Conservation (phyloP, 2,329 filamentous ascomycete species). For the Didymella sp. region DNA sequence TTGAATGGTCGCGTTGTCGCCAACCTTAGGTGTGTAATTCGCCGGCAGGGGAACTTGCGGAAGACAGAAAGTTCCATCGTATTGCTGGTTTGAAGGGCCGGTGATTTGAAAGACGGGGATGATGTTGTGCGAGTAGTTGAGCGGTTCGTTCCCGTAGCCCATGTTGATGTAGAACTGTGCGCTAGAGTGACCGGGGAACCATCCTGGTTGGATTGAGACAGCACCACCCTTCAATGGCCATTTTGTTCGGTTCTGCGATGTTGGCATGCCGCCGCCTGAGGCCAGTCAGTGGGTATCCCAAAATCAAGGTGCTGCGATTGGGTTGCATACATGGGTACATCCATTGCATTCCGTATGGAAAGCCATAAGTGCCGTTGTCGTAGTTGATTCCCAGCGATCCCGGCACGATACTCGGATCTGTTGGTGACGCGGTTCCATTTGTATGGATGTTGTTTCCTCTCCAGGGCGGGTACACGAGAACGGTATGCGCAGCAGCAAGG, state of each 20-base stretch:
- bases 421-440: slow-evolving; percentile 65
- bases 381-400: slow-evolving; percentile 56
- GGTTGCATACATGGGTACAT: slow-evolving; percentile 82
- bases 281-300: slow-evolving; percentile 17
- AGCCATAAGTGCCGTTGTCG: slow-evolving; percentile 58
- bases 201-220: slow-evolving; percentile 89
- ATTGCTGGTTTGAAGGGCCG: slow-evolving; percentile 83
- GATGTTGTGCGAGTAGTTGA: slow-evolving; percentile 88
- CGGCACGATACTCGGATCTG: slow-evolving; percentile 44
- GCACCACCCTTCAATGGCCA: slow-evolving; percentile 91
- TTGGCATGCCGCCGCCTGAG: slow-evolving; percentile 81
- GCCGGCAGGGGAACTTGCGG: slow-evolving; percentile 85
- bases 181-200: slow-evolving; percentile 87
- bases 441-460: slow-evolving; percentile 84
- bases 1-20: slow-evolving; percentile 92
- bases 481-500: slow-evolving; percentile 71
- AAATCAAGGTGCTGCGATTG: not conserved
- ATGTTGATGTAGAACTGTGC: slow-evolving; percentile 92
- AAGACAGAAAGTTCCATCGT: slow-evolving; percentile 85
- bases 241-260: slow-evolving; percentile 82
- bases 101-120: slow-evolving; percentile 80
- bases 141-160: slow-evolving; percentile 79
- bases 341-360: slow-evolving; percentile 94
- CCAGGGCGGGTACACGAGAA: slow-evolving; percentile 87
- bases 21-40: slow-evolving; percentile 72